Conservation (phyloP, 805 yeast species). For the Saccharomycopsis sp. region DNA sequence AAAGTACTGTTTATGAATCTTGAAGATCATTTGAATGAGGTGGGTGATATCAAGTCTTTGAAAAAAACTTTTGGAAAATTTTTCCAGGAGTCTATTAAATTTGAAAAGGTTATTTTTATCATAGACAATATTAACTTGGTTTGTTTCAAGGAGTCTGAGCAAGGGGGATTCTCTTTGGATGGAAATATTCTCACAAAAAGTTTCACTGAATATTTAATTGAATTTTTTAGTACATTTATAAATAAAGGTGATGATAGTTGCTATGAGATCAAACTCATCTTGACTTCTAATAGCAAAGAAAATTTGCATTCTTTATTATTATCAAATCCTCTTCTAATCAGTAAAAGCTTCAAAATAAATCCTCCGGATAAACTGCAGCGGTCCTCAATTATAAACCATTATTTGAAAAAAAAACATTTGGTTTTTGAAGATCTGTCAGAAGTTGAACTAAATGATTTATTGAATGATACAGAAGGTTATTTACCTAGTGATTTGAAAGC, state of each 20-base stretch:
- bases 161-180: conserved; percentile 16
- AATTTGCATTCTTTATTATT: conserved; percentile 49
- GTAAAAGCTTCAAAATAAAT: conserved; percentile 44
- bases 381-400: conserved; percentile 33
- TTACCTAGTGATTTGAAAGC: conserved; percentile 72
- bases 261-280: conserved; percentile 41
- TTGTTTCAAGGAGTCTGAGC: conserved; percentile 52
- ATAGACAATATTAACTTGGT: conserved; percentile 72
- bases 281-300: conserved; percentile 56
- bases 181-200: conserved; percentile 40
- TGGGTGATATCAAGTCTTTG: conserved; percentile 29
- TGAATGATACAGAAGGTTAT: conserved; percentile 78
- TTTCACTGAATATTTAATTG: conserved; percentile 49
- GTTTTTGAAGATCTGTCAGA: conserved; percentile 31
- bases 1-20: conserved; percentile 41
- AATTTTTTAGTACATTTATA: conserved; percentile 31
- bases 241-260: conserved; percentile 14
- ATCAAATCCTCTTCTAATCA: conserved; percentile 56
- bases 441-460: conserved; percentile 34
- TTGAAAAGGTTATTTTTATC: conserved; percentile 62
- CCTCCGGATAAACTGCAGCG: conserved; percentile 65
- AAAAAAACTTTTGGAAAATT: conserved; percentile 35
- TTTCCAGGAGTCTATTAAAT: conserved; percentile 46
- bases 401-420: conserved; percentile 27
- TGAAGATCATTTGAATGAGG: conserved; percentile 45